Evolutionary conservation across 768 basidiomycete genomes (phyloP).

Genomic region (Rhodotorula diobovata): DNA sequence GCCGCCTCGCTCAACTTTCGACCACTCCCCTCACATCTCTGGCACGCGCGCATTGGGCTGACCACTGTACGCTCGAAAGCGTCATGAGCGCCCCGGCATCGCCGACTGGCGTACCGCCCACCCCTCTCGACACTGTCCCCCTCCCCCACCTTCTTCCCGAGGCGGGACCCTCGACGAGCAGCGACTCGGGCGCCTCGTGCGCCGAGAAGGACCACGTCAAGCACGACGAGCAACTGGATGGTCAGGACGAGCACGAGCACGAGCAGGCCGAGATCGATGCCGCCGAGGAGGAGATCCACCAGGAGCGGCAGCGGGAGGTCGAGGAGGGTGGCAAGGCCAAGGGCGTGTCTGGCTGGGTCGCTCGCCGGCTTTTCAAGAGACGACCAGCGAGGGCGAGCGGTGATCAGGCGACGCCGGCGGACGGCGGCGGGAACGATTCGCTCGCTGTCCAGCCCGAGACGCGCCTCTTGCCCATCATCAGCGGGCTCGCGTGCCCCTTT

Average conservation of each 20-base stretch:
- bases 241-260: background rate
- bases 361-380: too few species aligned
- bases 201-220: background rate
- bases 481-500: slow-evolving; percentile 6
- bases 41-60: too few species aligned
- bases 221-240: background rate
- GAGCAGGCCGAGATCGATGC: background rate
- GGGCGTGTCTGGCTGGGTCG: background rate
- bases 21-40: too few species aligned
- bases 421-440: background rate
- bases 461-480: slow-evolving; percentile 5
- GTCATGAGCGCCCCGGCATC: background rate
- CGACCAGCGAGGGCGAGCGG: background rate
- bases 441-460: background rate
- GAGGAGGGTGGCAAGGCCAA: too few species aligned
- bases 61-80: too few species aligned
- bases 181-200: too few species aligned
- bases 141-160: background rate
- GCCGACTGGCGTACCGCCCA: background rate
- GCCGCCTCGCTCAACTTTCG: too few species aligned
- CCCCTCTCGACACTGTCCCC: background rate
- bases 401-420: too few species aligned
- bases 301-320: background rate
- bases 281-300: background rate
- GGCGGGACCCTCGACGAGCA: too few species aligned